Evolutionary conservation across 106 monocot species (phyloP).

Genomic region (Posidonia australis): DNA sequence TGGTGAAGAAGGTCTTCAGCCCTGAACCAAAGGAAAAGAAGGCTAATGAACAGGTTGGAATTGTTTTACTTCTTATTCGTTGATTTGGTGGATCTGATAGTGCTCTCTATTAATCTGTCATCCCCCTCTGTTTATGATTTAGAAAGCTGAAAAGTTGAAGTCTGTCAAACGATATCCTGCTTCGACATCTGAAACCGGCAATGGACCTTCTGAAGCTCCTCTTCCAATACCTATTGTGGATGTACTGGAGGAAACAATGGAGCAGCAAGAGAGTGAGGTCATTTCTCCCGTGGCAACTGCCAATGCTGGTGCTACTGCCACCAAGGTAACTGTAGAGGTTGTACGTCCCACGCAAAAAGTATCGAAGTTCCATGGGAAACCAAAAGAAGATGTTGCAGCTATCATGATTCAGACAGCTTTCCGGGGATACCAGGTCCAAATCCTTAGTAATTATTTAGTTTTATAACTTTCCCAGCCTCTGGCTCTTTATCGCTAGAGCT

Average conservation of each 20-base stretch:
- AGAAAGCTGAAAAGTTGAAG: constrained; percentile 17
- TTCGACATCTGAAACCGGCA: constrained; percentile 10
- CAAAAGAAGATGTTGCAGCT: constrained; percentile 18
- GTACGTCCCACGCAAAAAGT: constrained; percentile 32
- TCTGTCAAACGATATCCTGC: constrained; percentile 4
- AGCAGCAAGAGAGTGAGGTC: constrained; percentile 21
- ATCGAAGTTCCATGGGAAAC: constrained; percentile 20
- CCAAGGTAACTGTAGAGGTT: constrained; percentile 57
- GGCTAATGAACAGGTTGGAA: neutral
- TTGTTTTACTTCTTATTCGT: neutral
- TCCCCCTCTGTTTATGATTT: too few species aligned
- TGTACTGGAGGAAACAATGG: constrained; percentile 4
- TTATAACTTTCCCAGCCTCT: too few species aligned
- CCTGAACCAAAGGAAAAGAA: constrained; percentile 20
- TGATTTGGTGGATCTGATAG: neutral
- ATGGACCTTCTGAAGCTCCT: constrained; percentile 6
- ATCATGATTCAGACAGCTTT: constrained; percentile 13
- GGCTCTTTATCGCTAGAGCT: too few species aligned
- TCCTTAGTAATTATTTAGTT: neutral
- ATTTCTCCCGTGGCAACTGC: constrained; percentile 49
- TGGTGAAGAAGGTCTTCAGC: constrained; percentile 12
- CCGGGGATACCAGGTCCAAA: constrained; percentile 9
- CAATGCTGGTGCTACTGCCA: constrained; percentile 34
- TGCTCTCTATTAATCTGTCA: neutral
- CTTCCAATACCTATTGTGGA: constrained; percentile 13